Evolutionary conservation across 352 stramenopile genomes (phyloP), one percentile per base, ranked within the genome.

Genomic region (Phytopythium mirpurense): DNA sequence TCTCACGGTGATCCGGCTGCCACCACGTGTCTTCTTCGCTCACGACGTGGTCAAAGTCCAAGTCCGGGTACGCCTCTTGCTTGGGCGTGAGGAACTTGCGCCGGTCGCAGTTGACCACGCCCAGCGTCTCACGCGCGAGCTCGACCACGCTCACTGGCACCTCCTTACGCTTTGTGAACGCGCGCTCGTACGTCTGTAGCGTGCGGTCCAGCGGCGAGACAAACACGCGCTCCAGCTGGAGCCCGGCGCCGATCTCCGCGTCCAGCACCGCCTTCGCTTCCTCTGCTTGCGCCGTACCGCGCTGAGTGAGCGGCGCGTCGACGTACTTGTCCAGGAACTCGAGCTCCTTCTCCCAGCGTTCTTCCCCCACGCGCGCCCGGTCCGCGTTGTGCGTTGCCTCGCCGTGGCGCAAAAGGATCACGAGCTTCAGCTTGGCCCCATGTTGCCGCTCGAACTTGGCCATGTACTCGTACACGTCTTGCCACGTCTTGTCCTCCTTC

Each of bases 161-260:
- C 8, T 72, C 43, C 16, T 58, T 40, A 1, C 67, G 27, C 8
- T 56, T 52, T 1, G 56, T 19, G 26, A 78, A 81, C 44, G 74
- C 68, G 8, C 67, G 59, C 26, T 72, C 63, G 51, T 78, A 86
- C 23, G 78, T 90, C 51, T 83, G 54, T 15, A 90, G 55, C 43
- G 78, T 90, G 26, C 78, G 75, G 46, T 85, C 78, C 26, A 90
- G 59, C 34, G 78, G 78, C 23, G 75, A 90, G 34, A 90, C 76
- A 47, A 86, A 69, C 12, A 90, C 61, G 19, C 65, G 66, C 57
- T 90, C 69, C 19, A 90, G 40, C 34, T 72, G 41, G 18, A 90
- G 61, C 2, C 67, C 74, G 41, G 74, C 65, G 31, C 44, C 38
- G 27, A 82, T 63, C 62, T 85, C 69, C 29, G 68, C 55, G 26